Conservation (phyloP, 148 eudicot species). For the Simmondsia chinensis region DNA sequence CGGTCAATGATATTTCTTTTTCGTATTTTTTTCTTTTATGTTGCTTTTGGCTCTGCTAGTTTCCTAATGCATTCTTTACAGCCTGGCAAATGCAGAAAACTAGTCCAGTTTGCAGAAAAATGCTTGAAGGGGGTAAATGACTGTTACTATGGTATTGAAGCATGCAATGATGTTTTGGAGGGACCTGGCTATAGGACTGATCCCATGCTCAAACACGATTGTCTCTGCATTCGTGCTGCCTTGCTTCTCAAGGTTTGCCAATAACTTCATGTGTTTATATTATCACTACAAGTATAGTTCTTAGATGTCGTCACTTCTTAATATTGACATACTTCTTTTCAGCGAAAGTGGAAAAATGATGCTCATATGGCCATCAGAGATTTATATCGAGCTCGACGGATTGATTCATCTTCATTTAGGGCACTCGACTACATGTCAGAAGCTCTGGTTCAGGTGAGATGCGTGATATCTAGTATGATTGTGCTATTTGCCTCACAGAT, state of each 20-base stretch:
- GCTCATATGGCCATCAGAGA: conserved; percentile 83
- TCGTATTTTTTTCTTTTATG: not conserved
- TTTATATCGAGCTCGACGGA: conserved; percentile 60
- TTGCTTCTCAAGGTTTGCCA: conserved; percentile 75
- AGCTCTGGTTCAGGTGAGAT: conserved; percentile 59
- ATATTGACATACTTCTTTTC: conserved; percentile 8
- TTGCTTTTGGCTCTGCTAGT: no score
- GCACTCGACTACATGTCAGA: conserved; percentile 61
- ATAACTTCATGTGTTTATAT: conserved; percentile 4
- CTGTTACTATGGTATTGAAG: conserved; percentile 70
- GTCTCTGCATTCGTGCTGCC: conserved; percentile 82
- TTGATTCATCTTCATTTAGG: conserved; percentile 61
- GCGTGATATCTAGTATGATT: not conserved
- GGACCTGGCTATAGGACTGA: conserved; percentile 55
- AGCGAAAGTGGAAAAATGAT: conserved; percentile 96
- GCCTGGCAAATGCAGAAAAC: conserved; percentile 70
- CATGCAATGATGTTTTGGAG: conserved; percentile 86
- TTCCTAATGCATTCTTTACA: conserved; percentile 22
- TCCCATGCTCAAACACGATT: conserved; percentile 57
- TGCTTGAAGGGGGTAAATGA: conserved; percentile 48
- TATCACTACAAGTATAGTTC: conserved; percentile 4
- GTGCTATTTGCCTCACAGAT: not conserved
- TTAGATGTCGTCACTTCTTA: conserved; percentile 1
- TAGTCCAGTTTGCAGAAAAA: conserved; percentile 62
- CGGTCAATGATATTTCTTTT: not conserved